Evolutionary conservation across 305 asterid genomes (phyloP).

Genomic region (Striga hermonthica): DNA sequence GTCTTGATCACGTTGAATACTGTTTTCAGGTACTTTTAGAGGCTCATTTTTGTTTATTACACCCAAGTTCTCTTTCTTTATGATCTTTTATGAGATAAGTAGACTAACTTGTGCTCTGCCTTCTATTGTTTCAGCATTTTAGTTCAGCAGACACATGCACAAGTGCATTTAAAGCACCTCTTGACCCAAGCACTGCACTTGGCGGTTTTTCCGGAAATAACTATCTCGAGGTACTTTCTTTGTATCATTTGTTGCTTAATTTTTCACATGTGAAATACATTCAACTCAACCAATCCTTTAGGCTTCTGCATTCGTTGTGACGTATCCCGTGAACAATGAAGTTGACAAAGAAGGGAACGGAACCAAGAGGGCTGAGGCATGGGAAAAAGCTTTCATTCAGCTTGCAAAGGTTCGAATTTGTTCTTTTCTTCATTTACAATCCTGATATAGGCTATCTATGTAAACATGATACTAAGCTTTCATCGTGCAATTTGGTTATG

Average conservation of each 20-base stretch:
- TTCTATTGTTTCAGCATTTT: slow-evolving; percentile 60
- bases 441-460: background rate
- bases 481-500: background rate
- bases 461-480: background rate
- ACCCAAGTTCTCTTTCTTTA: slow-evolving; percentile 5
- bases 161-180: slow-evolving; percentile 96
- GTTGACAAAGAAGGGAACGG: slow-evolving; percentile 71
- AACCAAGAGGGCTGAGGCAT: slow-evolving; percentile 78
- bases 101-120: slow-evolving; percentile 32
- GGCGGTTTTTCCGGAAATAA: slow-evolving; percentile 96
- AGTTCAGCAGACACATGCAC: slow-evolving; percentile 80
- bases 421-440: slow-evolving; percentile 21
- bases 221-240: slow-evolving; percentile 68
- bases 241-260: slow-evolving; percentile 4
- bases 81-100: slow-evolving; percentile 7
- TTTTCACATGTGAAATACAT: slow-evolving; percentile 7
- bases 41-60: slow-evolving; percentile 31
- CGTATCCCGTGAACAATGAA: slow-evolving; percentile 95
- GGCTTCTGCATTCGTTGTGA: slow-evolving; percentile 95
- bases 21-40: slow-evolving; percentile 74
- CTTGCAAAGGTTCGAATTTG: slow-evolving; percentile 69
- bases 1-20: slow-evolving; percentile 75
- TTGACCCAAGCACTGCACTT: slow-evolving; percentile 94
- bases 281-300: slow-evolving; percentile 29
- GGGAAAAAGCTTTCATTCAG: slow-evolving; percentile 98